phyloP scores from a whole-genome alignment of 1,139 yeast species.

The Kurtzmaniella natalensis region DNA sequence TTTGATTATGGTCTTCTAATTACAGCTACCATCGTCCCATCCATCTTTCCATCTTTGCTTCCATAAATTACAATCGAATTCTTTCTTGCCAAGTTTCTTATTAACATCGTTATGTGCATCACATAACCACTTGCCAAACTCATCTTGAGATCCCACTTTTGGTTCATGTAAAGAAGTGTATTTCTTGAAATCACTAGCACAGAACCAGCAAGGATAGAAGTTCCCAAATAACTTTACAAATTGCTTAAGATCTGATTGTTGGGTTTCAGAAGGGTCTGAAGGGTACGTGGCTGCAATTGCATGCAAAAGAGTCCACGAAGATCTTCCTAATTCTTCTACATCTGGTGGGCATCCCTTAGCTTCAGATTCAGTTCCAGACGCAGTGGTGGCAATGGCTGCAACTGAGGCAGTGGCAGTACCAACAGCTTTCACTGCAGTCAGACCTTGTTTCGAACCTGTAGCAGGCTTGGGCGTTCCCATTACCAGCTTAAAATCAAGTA shows the following conservation, averaged over 20 bases:
- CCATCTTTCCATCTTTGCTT: constrained; percentile 88
- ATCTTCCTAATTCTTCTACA: constrained; percentile 71
- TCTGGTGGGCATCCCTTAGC: constrained; percentile 78
- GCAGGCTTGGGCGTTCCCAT: constrained; percentile 12
- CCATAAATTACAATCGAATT: constrained; percentile 87
- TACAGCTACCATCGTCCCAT: constrained; percentile 48
- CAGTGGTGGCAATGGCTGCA: constrained; percentile 13
- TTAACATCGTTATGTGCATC: constrained; percentile 93
- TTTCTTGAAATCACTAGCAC: constrained; percentile 77
- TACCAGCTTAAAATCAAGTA: constrained; percentile 64
- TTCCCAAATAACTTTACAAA: constrained; percentile 71
- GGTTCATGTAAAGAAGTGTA: constrained; percentile 65
- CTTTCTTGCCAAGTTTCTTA: constrained; percentile 74
- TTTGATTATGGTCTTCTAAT: too few species aligned
- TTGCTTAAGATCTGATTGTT: constrained; percentile 68
- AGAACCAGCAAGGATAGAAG: constrained; percentile 91
- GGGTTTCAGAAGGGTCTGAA: constrained; percentile 50
- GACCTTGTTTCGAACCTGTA: too few species aligned
- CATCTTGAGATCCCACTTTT: constrained; percentile 64
- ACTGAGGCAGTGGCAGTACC: constrained; percentile 11
- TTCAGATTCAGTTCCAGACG: constrained; percentile 1
- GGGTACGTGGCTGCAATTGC: constrained; percentile 91
- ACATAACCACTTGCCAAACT: constrained; percentile 88
- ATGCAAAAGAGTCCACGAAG: constrained; percentile 92
- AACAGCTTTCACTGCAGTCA: background rate